These are phyloP conservation scores for Xylaria sp. DNA, from an alignment of 2,329 filamentous ascomycete species.

Conservation along the genomic window DNA sequence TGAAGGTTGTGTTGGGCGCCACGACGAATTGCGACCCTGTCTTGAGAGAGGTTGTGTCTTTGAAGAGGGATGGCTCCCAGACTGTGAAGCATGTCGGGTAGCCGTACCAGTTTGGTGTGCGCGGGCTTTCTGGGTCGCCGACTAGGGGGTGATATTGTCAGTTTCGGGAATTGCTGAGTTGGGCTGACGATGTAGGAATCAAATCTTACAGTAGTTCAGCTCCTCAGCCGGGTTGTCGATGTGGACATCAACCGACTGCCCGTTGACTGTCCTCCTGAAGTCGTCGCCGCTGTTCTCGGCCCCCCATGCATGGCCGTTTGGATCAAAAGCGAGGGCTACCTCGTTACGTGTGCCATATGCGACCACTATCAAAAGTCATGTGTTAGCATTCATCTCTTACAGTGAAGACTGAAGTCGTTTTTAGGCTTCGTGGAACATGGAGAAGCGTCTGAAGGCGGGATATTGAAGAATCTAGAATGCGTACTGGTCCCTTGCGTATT, in stretches of 20 bases:
- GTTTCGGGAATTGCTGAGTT: background rate
- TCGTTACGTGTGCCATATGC: slow-evolving; percentile 74
- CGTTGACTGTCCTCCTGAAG: slow-evolving; percentile 60
- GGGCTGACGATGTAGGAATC: background rate
- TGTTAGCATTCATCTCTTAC: background rate
- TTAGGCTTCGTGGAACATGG: background rate
- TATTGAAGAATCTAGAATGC: background rate
- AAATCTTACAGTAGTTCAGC: slow-evolving; percentile 64
- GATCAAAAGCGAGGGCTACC: slow-evolving; percentile 59
- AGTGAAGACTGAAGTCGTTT: background rate
- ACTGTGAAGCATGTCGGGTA: slow-evolving; percentile 64
- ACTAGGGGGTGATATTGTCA: slow-evolving; percentile 46
- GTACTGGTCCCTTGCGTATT: slow-evolving; percentile 51
- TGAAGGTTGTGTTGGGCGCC: slow-evolving; percentile 49
- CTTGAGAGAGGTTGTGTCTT: slow-evolving; percentile 49
- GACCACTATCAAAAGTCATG: slow-evolving; percentile 22
- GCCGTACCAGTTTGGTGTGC: slow-evolving; percentile 65
- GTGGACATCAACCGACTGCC: slow-evolving; percentile 60
- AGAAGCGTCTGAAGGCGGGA: background rate
- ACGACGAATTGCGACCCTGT: slow-evolving; percentile 52
- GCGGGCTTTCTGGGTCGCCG: slow-evolving; percentile 64
- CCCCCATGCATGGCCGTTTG: slow-evolving; percentile 57
- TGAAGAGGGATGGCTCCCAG: slow-evolving; percentile 56
- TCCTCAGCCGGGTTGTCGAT: slow-evolving; percentile 73
- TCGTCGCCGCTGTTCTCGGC: slow-evolving; percentile 75